phyloP scores from a whole-genome alignment of 768 basidiomycete genomes.

The Trametes maxima region DNA sequence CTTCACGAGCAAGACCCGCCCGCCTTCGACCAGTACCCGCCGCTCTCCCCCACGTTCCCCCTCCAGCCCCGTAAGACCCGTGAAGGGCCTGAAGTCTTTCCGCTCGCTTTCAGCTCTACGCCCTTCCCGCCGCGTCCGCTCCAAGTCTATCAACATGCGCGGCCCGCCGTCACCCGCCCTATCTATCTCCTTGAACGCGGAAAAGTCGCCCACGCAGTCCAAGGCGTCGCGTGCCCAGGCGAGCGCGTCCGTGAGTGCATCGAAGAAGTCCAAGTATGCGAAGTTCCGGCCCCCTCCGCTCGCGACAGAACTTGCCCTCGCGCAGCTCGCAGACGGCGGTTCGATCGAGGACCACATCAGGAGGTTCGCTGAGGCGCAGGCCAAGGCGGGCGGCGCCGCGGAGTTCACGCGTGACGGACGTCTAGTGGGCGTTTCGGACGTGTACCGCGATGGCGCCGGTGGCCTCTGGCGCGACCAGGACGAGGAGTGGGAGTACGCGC shows the following conservation, averaged over 20 bases:
- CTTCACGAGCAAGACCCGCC: constrained; percentile 18
- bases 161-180: constrained; percentile 28
- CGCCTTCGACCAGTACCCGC: constrained; percentile 19
- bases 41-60: constrained; percentile 22
- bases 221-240: constrained; percentile 22
- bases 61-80: constrained; percentile 21
- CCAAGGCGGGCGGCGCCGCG: constrained; percentile 41
- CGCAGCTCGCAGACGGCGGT: constrained; percentile 72
- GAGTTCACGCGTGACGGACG: constrained; percentile 27
- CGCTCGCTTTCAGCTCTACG: constrained; percentile 55
- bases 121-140: constrained; percentile 37
- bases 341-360: constrained; percentile 54
- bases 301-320: constrained; percentile 64
- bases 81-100: constrained; percentile 45
- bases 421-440: constrained; percentile 47
- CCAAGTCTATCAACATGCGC: constrained; percentile 37
- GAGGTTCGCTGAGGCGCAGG: constrained; percentile 57
- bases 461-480: constrained; percentile 73
- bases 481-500: constrained; percentile 69
- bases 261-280: constrained; percentile 48
- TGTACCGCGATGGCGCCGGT: constrained; percentile 62
- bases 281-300: constrained; percentile 58
- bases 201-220: constrained; percentile 16
- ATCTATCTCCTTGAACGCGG: neutral
- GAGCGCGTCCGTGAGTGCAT: constrained; percentile 40